Evolutionary conservation across 495 filamentous ascomycete genomes (phyloP).

Genomic region (Thermothielavioides terrestris): DNA sequence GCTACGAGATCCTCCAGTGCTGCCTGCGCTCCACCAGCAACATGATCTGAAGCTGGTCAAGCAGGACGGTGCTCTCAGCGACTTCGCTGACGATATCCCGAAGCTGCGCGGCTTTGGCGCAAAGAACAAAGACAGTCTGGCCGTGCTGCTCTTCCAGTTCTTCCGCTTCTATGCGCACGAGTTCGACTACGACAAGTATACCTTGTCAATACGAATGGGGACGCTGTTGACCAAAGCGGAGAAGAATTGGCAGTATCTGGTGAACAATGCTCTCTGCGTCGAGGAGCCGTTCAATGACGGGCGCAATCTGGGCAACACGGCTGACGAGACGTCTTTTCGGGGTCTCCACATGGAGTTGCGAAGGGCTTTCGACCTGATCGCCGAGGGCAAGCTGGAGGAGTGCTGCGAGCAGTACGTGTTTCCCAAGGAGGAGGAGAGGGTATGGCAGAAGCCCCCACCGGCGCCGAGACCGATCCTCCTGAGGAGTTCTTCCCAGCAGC

Average conservation of each 20-base stretch:
- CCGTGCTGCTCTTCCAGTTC: constrained; percentile 81
- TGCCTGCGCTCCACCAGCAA: constrained; percentile 77
- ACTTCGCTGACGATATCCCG: constrained; percentile 79
- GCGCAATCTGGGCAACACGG: constrained; percentile 96
- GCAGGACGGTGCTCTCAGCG: constrained; percentile 54
- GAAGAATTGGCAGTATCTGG: constrained; percentile 72
- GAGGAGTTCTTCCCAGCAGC: constrained; percentile 45
- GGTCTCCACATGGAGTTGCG: constrained; percentile 86
- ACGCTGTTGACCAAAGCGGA: constrained; percentile 72
- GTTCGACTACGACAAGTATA: constrained; percentile 75
- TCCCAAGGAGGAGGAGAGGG: constrained; percentile 71
- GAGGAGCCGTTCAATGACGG: constrained; percentile 91
- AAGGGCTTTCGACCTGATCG: constrained; percentile 72
- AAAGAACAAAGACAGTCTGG: constrained; percentile 73
- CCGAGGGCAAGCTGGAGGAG: constrained; percentile 63
- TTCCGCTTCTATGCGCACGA: constrained; percentile 93
- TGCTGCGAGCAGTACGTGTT: constrained; percentile 81
- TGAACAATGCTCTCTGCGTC: constrained; percentile 80
- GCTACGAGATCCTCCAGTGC: constrained; percentile 73
- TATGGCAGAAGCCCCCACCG: constrained; percentile 61
- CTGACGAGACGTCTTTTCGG: constrained; percentile 85
- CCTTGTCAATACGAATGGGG: constrained; percentile 81
- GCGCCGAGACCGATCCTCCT: constrained; percentile 39
- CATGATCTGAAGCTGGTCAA: constrained; percentile 53
- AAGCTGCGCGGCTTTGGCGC: constrained; percentile 62